These are phyloP conservation scores for Orbilia javanica DNA, from an alignment of 2,329 filamentous ascomycete genomes.

Conservation along the genomic window DNA sequence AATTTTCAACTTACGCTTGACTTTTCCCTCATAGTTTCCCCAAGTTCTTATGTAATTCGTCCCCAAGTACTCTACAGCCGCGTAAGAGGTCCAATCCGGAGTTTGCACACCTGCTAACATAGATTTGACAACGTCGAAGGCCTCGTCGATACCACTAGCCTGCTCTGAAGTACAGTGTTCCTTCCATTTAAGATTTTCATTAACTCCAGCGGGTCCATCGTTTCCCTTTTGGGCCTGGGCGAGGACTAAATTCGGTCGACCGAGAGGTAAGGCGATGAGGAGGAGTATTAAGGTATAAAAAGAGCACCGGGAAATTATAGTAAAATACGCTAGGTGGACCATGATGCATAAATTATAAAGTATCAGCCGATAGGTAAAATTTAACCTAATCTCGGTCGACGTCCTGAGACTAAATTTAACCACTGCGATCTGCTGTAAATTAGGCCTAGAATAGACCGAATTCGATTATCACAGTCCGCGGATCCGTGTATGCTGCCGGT, in stretches of 20 bases:
- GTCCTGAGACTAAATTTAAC: too few relatives aligned
- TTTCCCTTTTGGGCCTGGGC: neutral
- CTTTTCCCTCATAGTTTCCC: neutral
- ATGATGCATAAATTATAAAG: neutral
- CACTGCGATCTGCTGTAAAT: too few relatives aligned
- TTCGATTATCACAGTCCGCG: too few relatives aligned
- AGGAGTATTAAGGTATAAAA: neutral
- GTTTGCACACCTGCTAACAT: neutral
- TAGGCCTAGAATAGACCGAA: too few relatives aligned
- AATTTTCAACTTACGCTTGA: constrained; percentile 1
- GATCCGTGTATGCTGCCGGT: too few relatives aligned
- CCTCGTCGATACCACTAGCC: neutral
- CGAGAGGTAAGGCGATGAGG: neutral
- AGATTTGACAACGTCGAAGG: neutral
- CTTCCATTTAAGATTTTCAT: constrained; percentile 3
- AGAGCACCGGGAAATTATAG: neutral
- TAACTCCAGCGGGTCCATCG: neutral
- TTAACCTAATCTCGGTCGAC: too few relatives aligned
- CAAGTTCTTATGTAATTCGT: constrained; percentile 8
- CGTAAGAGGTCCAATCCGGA: constrained; percentile 11
- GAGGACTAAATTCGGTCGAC: neutral
- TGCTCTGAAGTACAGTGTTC: constrained; percentile 4
- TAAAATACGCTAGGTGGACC: neutral
- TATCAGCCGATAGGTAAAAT: too few relatives aligned
- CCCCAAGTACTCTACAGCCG: constrained; percentile 30